phyloP scores from a whole-genome alignment of 2,329 filamentous ascomycete genomes.

The Colletotrichum sp. region DNA sequence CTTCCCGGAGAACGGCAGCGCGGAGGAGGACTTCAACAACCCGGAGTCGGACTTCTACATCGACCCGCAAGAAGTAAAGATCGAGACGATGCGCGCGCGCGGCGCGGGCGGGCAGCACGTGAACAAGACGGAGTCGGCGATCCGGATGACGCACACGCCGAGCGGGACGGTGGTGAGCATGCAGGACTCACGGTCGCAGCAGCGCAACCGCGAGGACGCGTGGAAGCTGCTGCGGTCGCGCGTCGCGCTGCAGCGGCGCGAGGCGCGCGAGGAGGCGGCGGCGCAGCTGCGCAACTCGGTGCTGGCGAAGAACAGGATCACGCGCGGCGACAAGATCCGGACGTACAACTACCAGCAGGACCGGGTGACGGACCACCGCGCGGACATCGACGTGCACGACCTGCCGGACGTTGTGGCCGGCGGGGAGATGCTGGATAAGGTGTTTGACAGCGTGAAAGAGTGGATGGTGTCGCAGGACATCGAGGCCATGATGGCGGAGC shows the following conservation, averaged over 20 bases:
- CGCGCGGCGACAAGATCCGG: constrained; percentile 89
- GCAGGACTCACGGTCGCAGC: constrained; percentile 91
- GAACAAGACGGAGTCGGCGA: constrained; percentile 96
- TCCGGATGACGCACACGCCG: constrained; percentile 88
- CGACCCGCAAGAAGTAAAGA: constrained; percentile 78
- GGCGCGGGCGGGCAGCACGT: constrained; percentile 97
- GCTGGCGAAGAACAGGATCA: constrained; percentile 80
- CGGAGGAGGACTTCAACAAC: constrained; percentile 71
- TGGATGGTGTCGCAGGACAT: constrained; percentile 82
- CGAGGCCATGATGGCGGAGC: constrained; percentile 69
- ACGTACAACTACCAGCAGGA: constrained; percentile 84
- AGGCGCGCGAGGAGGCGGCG: constrained; percentile 83
- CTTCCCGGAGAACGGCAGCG: constrained; percentile 65
- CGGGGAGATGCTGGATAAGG: constrained; percentile 68
- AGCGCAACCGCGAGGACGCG: constrained; percentile 84
- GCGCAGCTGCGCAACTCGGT: constrained; percentile 76
- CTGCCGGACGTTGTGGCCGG: constrained; percentile 81
- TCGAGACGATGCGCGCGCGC: constrained; percentile 89
- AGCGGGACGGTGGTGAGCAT: constrained; percentile 87
- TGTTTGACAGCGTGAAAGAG: constrained; percentile 78
- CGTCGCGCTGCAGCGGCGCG: constrained; percentile 78
- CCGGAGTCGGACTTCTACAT: constrained; percentile 93
- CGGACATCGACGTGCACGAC: constrained; percentile 79
- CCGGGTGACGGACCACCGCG: constrained; percentile 87
- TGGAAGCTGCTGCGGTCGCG: constrained; percentile 85